Conservation (phyloP, 352 stramenopile species). For the Phytophthora niederhauseri region DNA sequence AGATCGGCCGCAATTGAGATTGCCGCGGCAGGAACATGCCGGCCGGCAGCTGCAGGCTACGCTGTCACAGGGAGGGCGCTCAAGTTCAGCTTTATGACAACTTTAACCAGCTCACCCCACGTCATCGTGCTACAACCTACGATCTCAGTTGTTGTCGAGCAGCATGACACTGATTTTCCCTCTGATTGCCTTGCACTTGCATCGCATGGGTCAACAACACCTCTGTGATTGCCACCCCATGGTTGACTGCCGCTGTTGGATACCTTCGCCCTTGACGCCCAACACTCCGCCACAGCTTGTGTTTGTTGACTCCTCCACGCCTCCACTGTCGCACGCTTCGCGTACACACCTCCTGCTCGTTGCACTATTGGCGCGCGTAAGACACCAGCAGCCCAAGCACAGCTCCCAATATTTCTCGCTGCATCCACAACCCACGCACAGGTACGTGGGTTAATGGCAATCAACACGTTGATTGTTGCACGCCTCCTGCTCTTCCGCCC, state of each 20-base stretch:
- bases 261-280: neutral
- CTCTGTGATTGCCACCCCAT: constrained; percentile 7
- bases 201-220: constrained; percentile 2
- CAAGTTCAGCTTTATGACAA: constrained; percentile 39
- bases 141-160: constrained; percentile 21
- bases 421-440: neutral
- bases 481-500: neutral
- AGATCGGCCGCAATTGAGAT: neutral
- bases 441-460: neutral
- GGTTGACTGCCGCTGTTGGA: constrained; percentile 13
- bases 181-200: constrained; percentile 7
- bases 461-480: neutral
- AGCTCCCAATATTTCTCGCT: neutral
- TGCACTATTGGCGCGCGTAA: neutral
- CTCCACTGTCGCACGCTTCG: neutral
- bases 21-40: constrained; percentile 5
- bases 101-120: constrained; percentile 22
- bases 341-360: neutral
- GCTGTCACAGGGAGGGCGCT: constrained; percentile 13
- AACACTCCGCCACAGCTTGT: neutral
- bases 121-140: constrained; percentile 29
- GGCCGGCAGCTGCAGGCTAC: constrained; percentile 8
- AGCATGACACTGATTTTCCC: constrained; percentile 6
- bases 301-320: neutral
- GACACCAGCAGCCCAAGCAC: neutral